Evolutionary conservation across 768 basidiomycete genomes (phyloP), one percentile per base, ranked within the genome.

Genomic region (Auricularia heimuer): DNA sequence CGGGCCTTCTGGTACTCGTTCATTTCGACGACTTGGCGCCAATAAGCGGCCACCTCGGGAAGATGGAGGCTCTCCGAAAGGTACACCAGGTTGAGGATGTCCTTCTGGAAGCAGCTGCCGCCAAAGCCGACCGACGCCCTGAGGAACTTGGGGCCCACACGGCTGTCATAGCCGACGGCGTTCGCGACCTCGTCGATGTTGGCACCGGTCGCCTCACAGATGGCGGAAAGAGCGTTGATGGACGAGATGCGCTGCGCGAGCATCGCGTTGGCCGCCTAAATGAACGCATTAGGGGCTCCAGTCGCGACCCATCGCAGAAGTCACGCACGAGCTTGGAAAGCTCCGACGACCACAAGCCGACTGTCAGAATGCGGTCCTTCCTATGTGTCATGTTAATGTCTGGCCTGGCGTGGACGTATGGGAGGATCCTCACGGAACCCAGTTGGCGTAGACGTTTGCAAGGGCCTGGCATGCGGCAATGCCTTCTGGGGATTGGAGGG

Each of bases 61-160:
- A 99, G 83, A 77, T 98, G 94, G 64, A 93, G 78, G 68, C 90
- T 93, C 79, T 98, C 95, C 73, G 87, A 89, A 54, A 99, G 86
- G 80, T 99, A 99, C 56, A 98, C 97, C 67, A 99, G 82, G 81
- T 99, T 99, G 72, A 99, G 86, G 76, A 98, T 98, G 73, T 99
- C 96, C 77, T 99, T 98, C 79, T 98, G 96, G 91, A 99, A 99
- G 80, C 96, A 99, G 12, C 90, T 92, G 44, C 97, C 97, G 67
- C 97, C 96, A 71, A 99, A 99, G 24, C 97, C 96, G 71, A 97
- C 94, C 61, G 88, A 90, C 51, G 93, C 91, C 74, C 91, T 93
- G 72, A 99, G 81, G 85, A 99, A 99, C 76, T 90, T 96, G 70
- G 93, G 84, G 3, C 97, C 97, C 63, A 99, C 83, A 66, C 97